A percentile compares a stretch with the other conserved stretches of the same genome.
These are phyloP conservation scores for Meripilus lineatus DNA, from an alignment of 1,284 basidiomycete species.

Conservation along the genomic window DNA sequence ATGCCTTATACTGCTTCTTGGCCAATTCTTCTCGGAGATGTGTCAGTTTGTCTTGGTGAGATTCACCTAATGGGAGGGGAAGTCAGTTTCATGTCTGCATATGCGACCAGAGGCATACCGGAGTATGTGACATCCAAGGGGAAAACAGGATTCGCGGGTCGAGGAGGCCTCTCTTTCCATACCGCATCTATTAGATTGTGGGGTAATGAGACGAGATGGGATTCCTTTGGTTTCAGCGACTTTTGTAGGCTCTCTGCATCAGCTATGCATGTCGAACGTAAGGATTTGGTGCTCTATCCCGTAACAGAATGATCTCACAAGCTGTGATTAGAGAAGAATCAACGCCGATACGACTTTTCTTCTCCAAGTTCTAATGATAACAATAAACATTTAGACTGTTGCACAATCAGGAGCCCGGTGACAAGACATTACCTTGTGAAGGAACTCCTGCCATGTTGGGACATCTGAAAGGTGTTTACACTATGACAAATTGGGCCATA, in stretches of 20 bases:
- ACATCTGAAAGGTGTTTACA: conserved; percentile 46
- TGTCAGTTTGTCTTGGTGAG: conserved; percentile 63
- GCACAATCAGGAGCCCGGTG: background rate
- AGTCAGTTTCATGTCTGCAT: background rate
- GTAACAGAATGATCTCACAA: conserved; percentile 32
- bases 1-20: conserved; percentile 61
- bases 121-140: conserved; percentile 69
- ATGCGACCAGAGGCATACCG: conserved; percentile 30
- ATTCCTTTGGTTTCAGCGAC: conserved; percentile 45
- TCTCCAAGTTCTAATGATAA: conserved; percentile 49
- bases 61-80: conserved; percentile 44
- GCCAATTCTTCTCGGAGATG: conserved; percentile 59
- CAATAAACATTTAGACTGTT: background rate
- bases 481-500: conserved; percentile 8
- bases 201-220: conserved; percentile 57
- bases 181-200: conserved; percentile 81
- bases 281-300: conserved; percentile 3
- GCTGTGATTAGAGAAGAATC: conserved; percentile 76
- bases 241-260: conserved; percentile 57
- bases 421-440: conserved; percentile 61
- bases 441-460: conserved; percentile 87
- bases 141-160: conserved; percentile 70
- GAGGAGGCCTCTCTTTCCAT: conserved; percentile 72
- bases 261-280: conserved; percentile 33
- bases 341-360: conserved; percentile 69